Conservation (phyloP, 2,329 filamentous ascomycete species). For the Salinomyces thailandicus region DNA sequence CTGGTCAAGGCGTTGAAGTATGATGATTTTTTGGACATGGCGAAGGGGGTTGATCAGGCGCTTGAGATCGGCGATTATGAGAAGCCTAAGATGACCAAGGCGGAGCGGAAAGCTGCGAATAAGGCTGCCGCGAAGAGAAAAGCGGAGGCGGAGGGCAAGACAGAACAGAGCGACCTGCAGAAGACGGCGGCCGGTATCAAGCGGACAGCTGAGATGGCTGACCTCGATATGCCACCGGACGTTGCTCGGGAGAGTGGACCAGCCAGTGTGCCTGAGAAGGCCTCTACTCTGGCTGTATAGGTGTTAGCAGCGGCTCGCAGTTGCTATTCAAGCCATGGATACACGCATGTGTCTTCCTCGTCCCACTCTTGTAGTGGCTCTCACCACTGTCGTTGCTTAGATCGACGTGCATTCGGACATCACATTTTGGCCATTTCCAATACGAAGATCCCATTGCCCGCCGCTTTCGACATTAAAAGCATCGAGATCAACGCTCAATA, state of each 20-base stretch:
- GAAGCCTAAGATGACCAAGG: constrained; percentile 40
- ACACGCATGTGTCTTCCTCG: too few species aligned
- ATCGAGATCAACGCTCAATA: too few species aligned
- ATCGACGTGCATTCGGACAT: too few species aligned
- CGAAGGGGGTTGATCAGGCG: constrained; percentile 54
- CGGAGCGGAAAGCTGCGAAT: constrained; percentile 35
- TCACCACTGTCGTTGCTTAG: too few species aligned
- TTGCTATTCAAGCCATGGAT: too few species aligned
- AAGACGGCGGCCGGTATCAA: constrained; percentile 17
- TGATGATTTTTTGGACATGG: constrained; percentile 48
- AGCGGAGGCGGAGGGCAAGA: constrained; percentile 3
- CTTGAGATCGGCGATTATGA: constrained; percentile 42
- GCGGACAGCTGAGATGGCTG: constrained; percentile 17
- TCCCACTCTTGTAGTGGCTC: too few species aligned
- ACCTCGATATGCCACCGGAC: constrained; percentile 20
- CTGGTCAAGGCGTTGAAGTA: constrained; percentile 56
- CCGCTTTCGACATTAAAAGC: too few species aligned
- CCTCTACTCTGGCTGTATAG: constrained; percentile 19
- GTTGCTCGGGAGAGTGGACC: constrained; percentile 18
- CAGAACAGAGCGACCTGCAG: constrained; percentile 2
- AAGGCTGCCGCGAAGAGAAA: constrained; percentile 16
- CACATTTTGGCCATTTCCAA: too few species aligned
- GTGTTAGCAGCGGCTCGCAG: too few species aligned
- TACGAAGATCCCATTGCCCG: too few species aligned
- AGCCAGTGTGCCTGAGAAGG: constrained; percentile 16